Evolutionary conservation across 345 rosid species (phyloP).

Genomic region (Eucalyptus marginata): DNA sequence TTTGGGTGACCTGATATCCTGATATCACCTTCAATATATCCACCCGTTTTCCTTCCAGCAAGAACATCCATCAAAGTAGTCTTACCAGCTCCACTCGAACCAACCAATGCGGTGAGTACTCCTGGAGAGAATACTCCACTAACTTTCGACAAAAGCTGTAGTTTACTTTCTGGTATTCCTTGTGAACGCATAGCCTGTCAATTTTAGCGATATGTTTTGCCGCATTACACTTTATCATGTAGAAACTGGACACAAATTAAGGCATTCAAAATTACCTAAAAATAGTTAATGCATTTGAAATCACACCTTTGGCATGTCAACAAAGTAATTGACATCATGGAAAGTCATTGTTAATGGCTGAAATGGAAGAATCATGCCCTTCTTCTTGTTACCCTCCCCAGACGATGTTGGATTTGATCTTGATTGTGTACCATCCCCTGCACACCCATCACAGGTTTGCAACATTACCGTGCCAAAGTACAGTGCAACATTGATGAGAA

Average conservation of each 20-base stretch:
- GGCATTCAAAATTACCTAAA: neutral
- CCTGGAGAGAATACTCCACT: constrained; percentile 97
- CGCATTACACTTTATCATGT: neutral
- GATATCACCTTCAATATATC: constrained; percentile 78
- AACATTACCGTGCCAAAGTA: neutral
- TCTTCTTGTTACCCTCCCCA: constrained; percentile 22
- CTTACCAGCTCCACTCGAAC: constrained; percentile 96
- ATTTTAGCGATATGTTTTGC: neutral
- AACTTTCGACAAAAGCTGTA: constrained; percentile 64
- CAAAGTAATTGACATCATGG: constrained; percentile 81
- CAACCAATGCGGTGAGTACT: constrained; percentile 89
- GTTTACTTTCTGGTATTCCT: constrained; percentile 62
- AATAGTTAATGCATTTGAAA: neutral
- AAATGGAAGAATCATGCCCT: constrained; percentile 96
- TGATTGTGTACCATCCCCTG: neutral
- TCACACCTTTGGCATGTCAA: constrained; percentile 79
- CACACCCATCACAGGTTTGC: neutral
- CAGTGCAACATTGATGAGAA: neutral
- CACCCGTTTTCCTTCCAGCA: constrained; percentile 93
- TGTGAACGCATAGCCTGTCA: constrained; percentile 62
- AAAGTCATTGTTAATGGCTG: constrained; percentile 88
- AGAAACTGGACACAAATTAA: neutral
- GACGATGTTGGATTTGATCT: neutral
- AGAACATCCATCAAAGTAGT: constrained; percentile 97
- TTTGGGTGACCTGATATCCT: constrained; percentile 74